phyloP scores from a whole-genome alignment of 495 filamentous ascomycete genomes.

The Glarea lozoyensis region DNA sequence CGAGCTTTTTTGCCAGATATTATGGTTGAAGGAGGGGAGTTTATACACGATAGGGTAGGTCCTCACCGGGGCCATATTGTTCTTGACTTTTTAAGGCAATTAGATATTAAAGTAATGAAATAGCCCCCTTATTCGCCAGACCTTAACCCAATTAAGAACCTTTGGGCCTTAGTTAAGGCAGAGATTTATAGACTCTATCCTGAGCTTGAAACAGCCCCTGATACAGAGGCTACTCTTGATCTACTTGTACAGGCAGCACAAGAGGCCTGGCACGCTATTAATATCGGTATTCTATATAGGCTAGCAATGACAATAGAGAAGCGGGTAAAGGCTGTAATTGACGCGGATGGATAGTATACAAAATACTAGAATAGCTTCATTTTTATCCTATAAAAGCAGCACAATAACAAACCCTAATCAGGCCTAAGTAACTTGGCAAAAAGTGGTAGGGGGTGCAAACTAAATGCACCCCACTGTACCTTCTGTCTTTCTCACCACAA shows the following conservation, averaged over 20 bases:
- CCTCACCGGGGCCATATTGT: conserved; percentile 1
- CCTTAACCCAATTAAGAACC: conserved; percentile 6
- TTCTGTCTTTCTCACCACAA: too few relatives aligned
- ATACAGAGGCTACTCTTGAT: not conserved
- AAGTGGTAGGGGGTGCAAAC: too few relatives aligned
- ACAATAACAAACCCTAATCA: too few relatives aligned
- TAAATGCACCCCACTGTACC: too few relatives aligned
- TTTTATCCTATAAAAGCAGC: too few relatives aligned
- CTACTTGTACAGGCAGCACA: conserved; percentile 1
- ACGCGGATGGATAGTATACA: conserved; percentile 4
- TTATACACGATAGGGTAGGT: too few relatives aligned
- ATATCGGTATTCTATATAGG: not conserved
- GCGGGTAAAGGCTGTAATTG: conserved; percentile 4
- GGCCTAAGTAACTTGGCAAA: too few relatives aligned
- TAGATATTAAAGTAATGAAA: not conserved
- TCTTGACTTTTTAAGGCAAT: not conserved
- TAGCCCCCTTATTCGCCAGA: conserved; percentile 4
- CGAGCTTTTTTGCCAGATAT: conserved; percentile 1
- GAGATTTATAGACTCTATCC: conserved; percentile 1
- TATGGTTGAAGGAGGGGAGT: not conserved
- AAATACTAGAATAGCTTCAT: too few relatives aligned
- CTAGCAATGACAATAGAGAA: conserved; percentile 1
- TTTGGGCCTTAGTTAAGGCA: conserved; percentile 1
- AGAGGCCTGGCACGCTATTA: not conserved
- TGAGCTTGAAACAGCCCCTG: not conserved